Conservation (phyloP, 257 asterid genomes). For the Oldenlandia corymbosa region DNA sequence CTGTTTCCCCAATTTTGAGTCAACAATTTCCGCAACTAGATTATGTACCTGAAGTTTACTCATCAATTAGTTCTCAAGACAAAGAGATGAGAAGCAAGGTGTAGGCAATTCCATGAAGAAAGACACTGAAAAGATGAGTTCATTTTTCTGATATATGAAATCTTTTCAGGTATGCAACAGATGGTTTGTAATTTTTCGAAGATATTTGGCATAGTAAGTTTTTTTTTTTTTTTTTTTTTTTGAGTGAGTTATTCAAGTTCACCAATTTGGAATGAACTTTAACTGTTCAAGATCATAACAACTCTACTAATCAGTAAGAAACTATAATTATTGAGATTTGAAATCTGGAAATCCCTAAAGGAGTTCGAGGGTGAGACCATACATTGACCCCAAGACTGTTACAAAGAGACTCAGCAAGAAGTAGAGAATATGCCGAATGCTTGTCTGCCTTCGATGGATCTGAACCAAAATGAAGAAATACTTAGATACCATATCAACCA, state of each 20-base stretch:
- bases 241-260: too few species aligned
- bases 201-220: too few species aligned
- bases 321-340: too few species aligned
- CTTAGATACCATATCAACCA: conserved; percentile 13
- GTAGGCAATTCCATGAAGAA: not conserved
- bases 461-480: conserved; percentile 24
- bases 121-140: not conserved
- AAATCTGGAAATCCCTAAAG: not conserved
- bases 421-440: conserved; percentile 84
- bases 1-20: conserved; percentile 91
- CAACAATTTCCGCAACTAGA: conserved; percentile 85
- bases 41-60: conserved; percentile 66
- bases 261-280: too few species aligned
- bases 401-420: conserved; percentile 91
- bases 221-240: too few species aligned
- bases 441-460: conserved; percentile 88
- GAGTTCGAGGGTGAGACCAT: conserved; percentile 3
- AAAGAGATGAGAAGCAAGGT: not conserved
- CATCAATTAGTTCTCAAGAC: conserved; percentile 5
- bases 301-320: too few species aligned
- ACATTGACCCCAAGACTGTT: conserved; percentile 77
- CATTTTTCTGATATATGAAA: not conserved
- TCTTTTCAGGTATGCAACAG: not conserved
- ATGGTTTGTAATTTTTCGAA: not conserved
- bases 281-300: too few species aligned